Evolutionary conservation across 164 flowering plant genomes (phyloP).

Genomic region (Vitis cinerea): DNA sequence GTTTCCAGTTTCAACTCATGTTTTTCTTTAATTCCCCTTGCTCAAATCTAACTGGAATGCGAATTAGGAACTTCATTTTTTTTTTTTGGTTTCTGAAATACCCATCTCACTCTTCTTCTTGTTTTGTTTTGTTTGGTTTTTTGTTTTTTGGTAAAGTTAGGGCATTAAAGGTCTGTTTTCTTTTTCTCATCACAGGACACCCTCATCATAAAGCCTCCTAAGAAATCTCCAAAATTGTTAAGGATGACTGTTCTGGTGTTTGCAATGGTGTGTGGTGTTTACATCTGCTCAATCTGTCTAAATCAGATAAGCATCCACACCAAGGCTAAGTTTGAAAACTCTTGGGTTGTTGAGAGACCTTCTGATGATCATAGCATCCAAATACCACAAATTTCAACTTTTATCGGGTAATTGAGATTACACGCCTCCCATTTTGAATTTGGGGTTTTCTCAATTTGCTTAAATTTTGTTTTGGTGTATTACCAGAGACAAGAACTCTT

Average conservation of each 20-base stretch:
- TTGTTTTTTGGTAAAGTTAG: background rate
- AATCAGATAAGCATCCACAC: constrained; percentile 51
- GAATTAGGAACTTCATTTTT: too few relatives aligned
- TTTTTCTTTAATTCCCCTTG: too few relatives aligned
- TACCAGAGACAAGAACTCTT: background rate
- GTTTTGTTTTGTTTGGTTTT: background rate
- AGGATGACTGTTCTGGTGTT: constrained; percentile 59
- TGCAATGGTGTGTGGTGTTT: constrained; percentile 68
- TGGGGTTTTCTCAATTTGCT: background rate
- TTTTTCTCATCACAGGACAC: constrained; percentile 47
- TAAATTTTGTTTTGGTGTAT: background rate
- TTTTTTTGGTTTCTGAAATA: too few relatives aligned
- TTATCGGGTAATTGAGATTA: constrained; percentile 36
- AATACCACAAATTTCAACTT: constrained; percentile 36
- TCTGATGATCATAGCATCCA: constrained; percentile 20
- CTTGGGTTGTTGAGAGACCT: constrained; percentile 39
- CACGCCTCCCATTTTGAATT: background rate
- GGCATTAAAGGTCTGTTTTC: background rate
- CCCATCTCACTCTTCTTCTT: background rate
- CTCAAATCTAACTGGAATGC: too few relatives aligned
- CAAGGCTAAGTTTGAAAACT: constrained; percentile 23
- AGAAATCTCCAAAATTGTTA: constrained; percentile 60
- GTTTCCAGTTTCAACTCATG: too few relatives aligned
- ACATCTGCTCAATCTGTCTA: constrained; percentile 68
- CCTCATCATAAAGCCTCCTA: constrained; percentile 59